Evolutionary conservation across 345 rosid genomes (phyloP).

Genomic region (Salix viminalis): DNA sequence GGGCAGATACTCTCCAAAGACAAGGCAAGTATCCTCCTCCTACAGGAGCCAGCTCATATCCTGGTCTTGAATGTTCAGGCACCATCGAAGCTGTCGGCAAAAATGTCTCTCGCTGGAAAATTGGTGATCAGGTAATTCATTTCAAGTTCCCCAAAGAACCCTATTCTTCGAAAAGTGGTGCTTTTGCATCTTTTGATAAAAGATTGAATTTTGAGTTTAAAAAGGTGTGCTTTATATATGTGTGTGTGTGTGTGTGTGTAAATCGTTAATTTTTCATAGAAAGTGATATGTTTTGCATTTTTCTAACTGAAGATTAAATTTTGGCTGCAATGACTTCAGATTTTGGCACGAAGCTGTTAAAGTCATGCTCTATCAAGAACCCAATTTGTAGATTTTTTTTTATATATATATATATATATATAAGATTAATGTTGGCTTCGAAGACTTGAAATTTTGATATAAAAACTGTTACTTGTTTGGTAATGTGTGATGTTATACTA

Average conservation of each 20-base stretch:
- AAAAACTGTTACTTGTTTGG: not conserved
- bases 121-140: constrained; percentile 62
- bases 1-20: constrained; percentile 74
- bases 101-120: constrained; percentile 68
- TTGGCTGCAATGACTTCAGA: not conserved
- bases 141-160: not conserved
- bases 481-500: not conserved
- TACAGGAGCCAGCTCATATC: constrained; percentile 64
- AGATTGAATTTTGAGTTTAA: not conserved
- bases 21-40: constrained; percentile 74
- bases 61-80: constrained; percentile 87
- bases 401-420: not conserved
- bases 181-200: not conserved
- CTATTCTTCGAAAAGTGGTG: not conserved
- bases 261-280: not conserved
- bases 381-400: not conserved
- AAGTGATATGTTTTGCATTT: not conserved
- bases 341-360: not conserved
- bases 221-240: not conserved
- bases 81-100: constrained; percentile 55
- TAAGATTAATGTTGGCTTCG: not conserved
- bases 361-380: not conserved
- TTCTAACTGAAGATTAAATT: not conserved
- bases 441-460: not conserved
- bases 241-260: too few relatives aligned